A percentile compares a stretch with the other conserved stretches of the same genome.
Conservation (phyloP, 805 yeast genomes). For the Candida vaughaniae region DNA sequence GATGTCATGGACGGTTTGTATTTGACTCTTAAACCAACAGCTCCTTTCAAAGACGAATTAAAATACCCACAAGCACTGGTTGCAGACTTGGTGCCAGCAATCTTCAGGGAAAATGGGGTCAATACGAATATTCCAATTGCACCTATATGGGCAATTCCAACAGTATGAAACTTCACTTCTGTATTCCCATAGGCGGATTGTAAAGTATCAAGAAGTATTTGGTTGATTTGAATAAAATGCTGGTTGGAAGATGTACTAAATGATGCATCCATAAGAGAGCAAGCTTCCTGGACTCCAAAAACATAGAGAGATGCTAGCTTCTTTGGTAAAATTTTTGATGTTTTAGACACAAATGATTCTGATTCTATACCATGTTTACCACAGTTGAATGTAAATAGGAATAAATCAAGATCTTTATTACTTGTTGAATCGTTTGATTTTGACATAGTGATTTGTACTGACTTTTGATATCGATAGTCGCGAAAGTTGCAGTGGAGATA, state of each 20-base stretch:
- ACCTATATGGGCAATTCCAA: constrained; percentile 50
- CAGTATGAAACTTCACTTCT: constrained; percentile 35
- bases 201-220: constrained; percentile 34
- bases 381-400: constrained; percentile 54
- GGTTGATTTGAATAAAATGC: constrained; percentile 35
- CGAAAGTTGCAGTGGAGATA: background rate
- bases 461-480: background rate
- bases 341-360: constrained; percentile 26
- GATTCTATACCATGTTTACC: constrained; percentile 45
- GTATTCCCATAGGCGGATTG: constrained; percentile 27
- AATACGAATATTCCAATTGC: constrained; percentile 56
- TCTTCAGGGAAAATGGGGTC: constrained; percentile 39
- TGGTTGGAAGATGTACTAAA: constrained; percentile 35
- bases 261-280: constrained; percentile 55
- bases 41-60: constrained; percentile 73
- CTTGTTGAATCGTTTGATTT: background rate
- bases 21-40: constrained; percentile 56
- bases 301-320: constrained; percentile 47
- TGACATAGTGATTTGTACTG: constrained; percentile 3
- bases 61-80: constrained; percentile 54
- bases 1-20: constrained; percentile 24
- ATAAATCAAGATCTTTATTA: constrained; percentile 18
- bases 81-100: constrained; percentile 25
- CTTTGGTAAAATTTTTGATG: constrained; percentile 27
- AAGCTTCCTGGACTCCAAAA: constrained; percentile 68